Evolutionary conservation across 208 protist species (phyloP), one percentile per base, ranked within the genome.

Genomic region (Trypanosoma avium): DNA sequence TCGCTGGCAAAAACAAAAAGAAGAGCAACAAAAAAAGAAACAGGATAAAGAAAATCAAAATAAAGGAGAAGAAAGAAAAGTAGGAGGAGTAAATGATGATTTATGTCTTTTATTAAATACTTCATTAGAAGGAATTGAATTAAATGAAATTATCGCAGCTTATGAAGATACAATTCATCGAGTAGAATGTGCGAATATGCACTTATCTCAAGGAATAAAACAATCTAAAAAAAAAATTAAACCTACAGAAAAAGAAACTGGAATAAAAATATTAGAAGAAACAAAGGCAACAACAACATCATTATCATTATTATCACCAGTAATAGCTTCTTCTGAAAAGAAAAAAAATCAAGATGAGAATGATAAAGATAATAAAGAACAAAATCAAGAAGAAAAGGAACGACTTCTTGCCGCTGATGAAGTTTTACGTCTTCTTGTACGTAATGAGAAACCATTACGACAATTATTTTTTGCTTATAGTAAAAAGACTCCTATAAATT

Each of bases 391-490:
- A 5, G 15, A 49, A 17, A 48, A 32, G 33, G 7, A 35, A 62
- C 13, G 13, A 38, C 36, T 61, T 59, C 10, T 49, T 12, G 67
- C 56, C 22, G 53, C 29, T 15, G 84, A 90, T 48, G 73, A 73
- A 3, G 59, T 86, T 22, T 65, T 93, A 1, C 60, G 60, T 8
- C 67, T 88, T 2, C 65, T 93, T 32, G 54, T 66, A 40, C 52
- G 50, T 19, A 94, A 94, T 61, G 88, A 94, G 40, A 33, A 57
- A 4, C 52, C 72, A n/a, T 59, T 94, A 29, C 72, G 67, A 9
- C 72, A 82, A 43, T 74, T 94, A 40, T 94, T 94, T 67, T 49
- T 77, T n/a, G 77, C 74, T 0, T 89, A 82, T 69, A 82, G 78
- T 32, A 69, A 68, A 33, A 70, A 63, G 24, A 19, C 29, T 21